Conservation (phyloP, 2,329 filamentous ascomycete species). For the Fusarium sp. region DNA sequence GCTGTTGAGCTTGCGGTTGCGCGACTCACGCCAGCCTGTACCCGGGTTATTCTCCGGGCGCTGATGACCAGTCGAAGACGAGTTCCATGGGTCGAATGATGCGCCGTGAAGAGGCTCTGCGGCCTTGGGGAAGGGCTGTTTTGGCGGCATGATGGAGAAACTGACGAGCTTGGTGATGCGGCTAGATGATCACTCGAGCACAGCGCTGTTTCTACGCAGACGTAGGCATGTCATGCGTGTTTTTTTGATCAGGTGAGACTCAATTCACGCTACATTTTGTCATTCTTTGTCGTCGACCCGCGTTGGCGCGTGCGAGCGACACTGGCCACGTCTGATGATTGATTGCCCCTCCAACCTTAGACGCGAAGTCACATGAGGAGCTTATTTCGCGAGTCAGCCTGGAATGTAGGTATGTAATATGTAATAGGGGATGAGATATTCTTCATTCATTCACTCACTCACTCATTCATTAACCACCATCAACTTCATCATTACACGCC, state of each 20-base stretch:
- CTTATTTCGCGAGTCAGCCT: not conserved
- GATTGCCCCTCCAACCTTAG: slow-evolving; percentile 12
- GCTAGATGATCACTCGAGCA: not conserved
- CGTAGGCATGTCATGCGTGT: not conserved
- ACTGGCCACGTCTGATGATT: slow-evolving; percentile 23
- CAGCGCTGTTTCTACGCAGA: not conserved
- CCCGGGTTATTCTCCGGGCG: slow-evolving; percentile 74
- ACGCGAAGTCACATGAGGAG: slow-evolving; percentile 44
- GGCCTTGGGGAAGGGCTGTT: slow-evolving; percentile 40
- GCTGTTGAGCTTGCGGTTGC: slow-evolving; percentile 73
- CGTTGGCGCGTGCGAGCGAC: slow-evolving; percentile 36
- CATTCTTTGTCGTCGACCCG: slow-evolving; percentile 23
- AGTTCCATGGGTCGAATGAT: slow-evolving; percentile 77
- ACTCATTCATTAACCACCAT: not conserved
- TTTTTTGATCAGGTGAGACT: not conserved
- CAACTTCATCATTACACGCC: not conserved
- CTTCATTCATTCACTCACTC: not conserved
- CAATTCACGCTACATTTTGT: not conserved
- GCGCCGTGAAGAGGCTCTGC: slow-evolving; percentile 55
- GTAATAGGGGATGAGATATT: not conserved
- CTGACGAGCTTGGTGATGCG: not conserved
- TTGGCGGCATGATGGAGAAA: slow-evolving; percentile 5
- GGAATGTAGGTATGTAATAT: no score
- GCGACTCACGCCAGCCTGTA: slow-evolving; percentile 76
- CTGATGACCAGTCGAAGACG: slow-evolving; percentile 81